Conservation (phyloP, 768 basidiomycete genomes). For the Omphalotus guepiniiformis region DNA sequence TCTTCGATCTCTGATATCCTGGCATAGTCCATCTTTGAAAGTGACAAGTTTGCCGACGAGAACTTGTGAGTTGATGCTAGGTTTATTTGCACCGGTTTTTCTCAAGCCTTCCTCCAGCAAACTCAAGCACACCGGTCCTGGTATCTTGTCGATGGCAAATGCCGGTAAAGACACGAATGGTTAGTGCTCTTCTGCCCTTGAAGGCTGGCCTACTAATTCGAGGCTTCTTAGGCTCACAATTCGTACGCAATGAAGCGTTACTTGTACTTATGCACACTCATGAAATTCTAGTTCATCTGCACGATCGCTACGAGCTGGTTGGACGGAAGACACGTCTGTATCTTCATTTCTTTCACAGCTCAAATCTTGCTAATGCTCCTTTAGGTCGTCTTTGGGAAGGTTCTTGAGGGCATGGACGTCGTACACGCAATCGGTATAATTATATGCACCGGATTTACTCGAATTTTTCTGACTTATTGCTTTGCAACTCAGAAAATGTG, state of each 20-base stretch:
- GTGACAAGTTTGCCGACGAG: slow-evolving; percentile 88
- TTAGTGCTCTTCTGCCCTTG: slow-evolving; percentile 24
- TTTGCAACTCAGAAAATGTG: slow-evolving; percentile 63
- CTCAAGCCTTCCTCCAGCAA: slow-evolving; percentile 51
- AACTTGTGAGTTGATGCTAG: slow-evolving; percentile 66
- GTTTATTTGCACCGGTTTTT: background rate
- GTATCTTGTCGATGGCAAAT: slow-evolving; percentile 93
- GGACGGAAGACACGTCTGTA: slow-evolving; percentile 79
- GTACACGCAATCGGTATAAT: slow-evolving; percentile 68
- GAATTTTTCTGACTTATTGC: slow-evolving; percentile 10
- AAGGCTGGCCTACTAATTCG: background rate
- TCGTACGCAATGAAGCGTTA: slow-evolving; percentile 45
- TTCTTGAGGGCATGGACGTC: slow-evolving; percentile 90
- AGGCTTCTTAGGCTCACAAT: slow-evolving; percentile 67
- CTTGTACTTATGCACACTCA: slow-evolving; percentile 8
- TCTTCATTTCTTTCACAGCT: background rate
- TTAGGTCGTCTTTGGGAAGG: slow-evolving; percentile 90
- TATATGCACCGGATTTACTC: background rate
- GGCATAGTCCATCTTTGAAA: slow-evolving; percentile 81
- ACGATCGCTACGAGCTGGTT: slow-evolving; percentile 86
- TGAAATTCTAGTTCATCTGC: slow-evolving; percentile 75
- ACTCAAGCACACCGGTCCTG: slow-evolving; percentile 88
- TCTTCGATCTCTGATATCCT: background rate
- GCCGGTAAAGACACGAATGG: slow-evolving; percentile 92
- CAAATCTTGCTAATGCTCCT: background rate